These are phyloP conservation scores for Epichloe typhina DNA, from an alignment of 2,329 filamentous ascomycete genomes.

Conservation along the genomic window DNA sequence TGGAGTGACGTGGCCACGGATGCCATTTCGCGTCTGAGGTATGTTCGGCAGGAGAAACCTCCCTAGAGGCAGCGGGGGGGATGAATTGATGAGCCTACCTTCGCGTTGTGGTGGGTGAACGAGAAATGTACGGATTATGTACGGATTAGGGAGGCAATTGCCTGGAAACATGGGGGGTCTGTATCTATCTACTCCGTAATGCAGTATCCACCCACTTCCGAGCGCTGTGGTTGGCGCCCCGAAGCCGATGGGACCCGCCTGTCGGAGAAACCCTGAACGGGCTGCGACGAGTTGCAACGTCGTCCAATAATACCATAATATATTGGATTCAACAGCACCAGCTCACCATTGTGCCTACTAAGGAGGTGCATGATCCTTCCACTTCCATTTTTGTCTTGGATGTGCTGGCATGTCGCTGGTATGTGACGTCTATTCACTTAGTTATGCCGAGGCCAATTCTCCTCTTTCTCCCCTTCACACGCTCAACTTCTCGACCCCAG, in stretches of 20 bases:
- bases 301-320: neutral
- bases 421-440: neutral
- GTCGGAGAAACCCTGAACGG: neutral
- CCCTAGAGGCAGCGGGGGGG: neutral
- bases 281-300: neutral
- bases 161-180: neutral
- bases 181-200: too few relatives aligned
- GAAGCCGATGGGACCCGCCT: neutral
- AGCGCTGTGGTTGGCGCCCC: neutral
- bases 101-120: neutral
- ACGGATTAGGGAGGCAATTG: neutral
- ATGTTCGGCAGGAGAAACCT: neutral
- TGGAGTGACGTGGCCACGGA: constrained; percentile 28
- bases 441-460: neutral
- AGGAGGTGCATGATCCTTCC: neutral
- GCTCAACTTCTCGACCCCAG: constrained; percentile 4
- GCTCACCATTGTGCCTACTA: neutral
- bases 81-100: neutral
- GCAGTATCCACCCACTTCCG: constrained; percentile 1
- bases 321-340: neutral
- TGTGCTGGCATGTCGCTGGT: neutral
- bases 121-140: neutral
- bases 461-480: constrained; percentile 1
- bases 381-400: neutral
- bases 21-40: constrained; percentile 11